These are phyloP conservation scores for Plasmodium gallinaceum DNA, from an alignment of 169 alveolate species.

Conservation along the genomic window DNA sequence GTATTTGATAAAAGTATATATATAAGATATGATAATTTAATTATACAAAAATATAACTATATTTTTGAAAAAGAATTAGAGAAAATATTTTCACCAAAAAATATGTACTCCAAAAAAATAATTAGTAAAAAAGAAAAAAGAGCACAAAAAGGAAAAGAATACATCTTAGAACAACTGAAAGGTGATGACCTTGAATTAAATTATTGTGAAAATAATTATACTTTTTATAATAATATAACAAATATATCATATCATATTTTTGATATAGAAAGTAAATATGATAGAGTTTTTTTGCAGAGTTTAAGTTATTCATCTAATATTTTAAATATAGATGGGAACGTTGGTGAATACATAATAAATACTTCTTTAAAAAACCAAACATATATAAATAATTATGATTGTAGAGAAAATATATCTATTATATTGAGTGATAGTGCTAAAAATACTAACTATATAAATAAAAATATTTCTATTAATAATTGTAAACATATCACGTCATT, in stretches of 20 bases:
- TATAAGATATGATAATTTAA: conserved; percentile 57
- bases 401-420: conserved; percentile 15
- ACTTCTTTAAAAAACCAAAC: conserved; percentile 8
- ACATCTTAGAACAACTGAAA: conserved; percentile 37
- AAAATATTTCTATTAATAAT: conserved; percentile 8
- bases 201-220: conserved; percentile 31
- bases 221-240: conserved; percentile 23
- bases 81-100: conserved; percentile 30
- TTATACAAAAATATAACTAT: conserved; percentile 39
- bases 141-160: conserved; percentile 69
- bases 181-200: conserved; percentile 31
- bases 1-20: conserved; percentile 13
- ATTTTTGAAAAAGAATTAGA: conserved; percentile 50
- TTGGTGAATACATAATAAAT: conserved; percentile 51
- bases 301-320: conserved; percentile 22
- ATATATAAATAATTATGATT: not conserved
- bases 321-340: conserved; percentile 46
- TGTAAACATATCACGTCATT: conserved; percentile 24
- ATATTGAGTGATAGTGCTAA: conserved; percentile 29
- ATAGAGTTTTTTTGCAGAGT: conserved; percentile 26
- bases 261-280: conserved; percentile 47
- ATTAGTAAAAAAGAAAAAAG: conserved; percentile 60
- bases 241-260: conserved; percentile 26
- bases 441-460: conserved; percentile 28
- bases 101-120: conserved; percentile 43